Base-by-base conservation (phyloP, 169 alveolate genomes). In the Plasmodium relictum region DNA sequence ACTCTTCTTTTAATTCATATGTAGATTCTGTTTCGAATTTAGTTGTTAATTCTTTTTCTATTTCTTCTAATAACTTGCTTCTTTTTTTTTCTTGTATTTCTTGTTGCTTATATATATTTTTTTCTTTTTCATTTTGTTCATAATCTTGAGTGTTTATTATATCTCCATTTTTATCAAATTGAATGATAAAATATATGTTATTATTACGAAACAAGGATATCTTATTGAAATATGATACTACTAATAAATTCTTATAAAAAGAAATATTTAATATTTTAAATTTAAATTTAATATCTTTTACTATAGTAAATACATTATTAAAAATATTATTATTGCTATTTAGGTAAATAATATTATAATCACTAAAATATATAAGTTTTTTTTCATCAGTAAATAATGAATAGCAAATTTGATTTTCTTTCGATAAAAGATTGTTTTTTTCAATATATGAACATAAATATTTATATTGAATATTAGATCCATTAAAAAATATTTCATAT, bases 261-360 rank as follows among this genome's bases (percentile, higher is more conserved):
- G 80, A 39, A 0, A 41, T 62, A 58, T 22, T 66, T 9, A 80
- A 68, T 1, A 68, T 54, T 20, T 61, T 42, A 18, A 50, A 59
- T 6, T 71, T 37, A 62, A 50, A 80, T 37, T 24, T 18, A 2
- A 80, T 80, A 6, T 80, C 48, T 61, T 80, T 80, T 0, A 56
- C n/a, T 37, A 66, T 14, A 2, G 68, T 68, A 31, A 41, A 68
- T 4, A 54, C 20, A 26, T 20, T 52, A 39, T 80, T 80, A 62
- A 80, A 80, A 16, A 80, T 10, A n/a, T 80, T 26, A 20, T 37
- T 48, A 56, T 68, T 80, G 14, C 48, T 39, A 37, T 68, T 56
- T 16, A 80, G 20, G 16, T 52, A 54, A 7, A 68, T 54, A 31
- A 80, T 69, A 37, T 66, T 54, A 12, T 8, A 68, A 56, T 37